Base-by-base conservation (phyloP, 2,329 filamentous ascomycete genomes). In the Exophiala aquamarina region DNA sequence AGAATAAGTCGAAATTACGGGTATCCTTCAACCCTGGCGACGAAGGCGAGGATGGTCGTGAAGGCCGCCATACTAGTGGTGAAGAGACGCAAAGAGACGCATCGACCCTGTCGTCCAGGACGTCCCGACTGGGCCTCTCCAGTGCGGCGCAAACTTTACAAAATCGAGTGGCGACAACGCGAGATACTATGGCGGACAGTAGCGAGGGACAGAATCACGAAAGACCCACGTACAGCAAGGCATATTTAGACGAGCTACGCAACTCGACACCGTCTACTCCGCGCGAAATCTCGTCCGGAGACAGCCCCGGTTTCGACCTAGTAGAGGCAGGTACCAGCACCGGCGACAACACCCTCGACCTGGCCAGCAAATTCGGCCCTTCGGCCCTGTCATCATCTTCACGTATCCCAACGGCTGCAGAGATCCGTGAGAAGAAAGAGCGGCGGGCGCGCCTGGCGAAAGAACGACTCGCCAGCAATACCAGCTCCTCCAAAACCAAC, bases 341-440 rank as follows among this genome's bases (percentile, higher is more conserved):
- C 9, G 46, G 54, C 21, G 60, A 66, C 13, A 82, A 85, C 43
- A 59, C 59, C 13, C 61, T 76, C 10, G 71, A 70, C 48, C 69
- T 79, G 8, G 66, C 77, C 44, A 54, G 66, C 31, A 76, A 75
- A 50, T 76, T 77, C 52, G 73, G 71, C 14, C 68, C 73, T 36
- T 43, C 70, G 2, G 64, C 55, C 63, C 60, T 59, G 21, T 58
- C 58, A 26, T 49, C 63, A 4, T 65, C 58, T 41, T 66, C 70
- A 23, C 60, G 73, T 4, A 90, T 96, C 54, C 83, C 92, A 3
- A 90, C 86, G 2, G 86, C 91, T 52, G 81, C 86, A 2, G 88
- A 96, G 62, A 95, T 97, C 41, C 80, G 79, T 20, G 91, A 95
- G 68, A 94, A 91, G 72, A 97, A 96, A 67, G 87, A 89, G 50